Base-by-base conservation (phyloP, 2,329 filamentous ascomycete genomes). In the Aspergillus niger region DNA sequence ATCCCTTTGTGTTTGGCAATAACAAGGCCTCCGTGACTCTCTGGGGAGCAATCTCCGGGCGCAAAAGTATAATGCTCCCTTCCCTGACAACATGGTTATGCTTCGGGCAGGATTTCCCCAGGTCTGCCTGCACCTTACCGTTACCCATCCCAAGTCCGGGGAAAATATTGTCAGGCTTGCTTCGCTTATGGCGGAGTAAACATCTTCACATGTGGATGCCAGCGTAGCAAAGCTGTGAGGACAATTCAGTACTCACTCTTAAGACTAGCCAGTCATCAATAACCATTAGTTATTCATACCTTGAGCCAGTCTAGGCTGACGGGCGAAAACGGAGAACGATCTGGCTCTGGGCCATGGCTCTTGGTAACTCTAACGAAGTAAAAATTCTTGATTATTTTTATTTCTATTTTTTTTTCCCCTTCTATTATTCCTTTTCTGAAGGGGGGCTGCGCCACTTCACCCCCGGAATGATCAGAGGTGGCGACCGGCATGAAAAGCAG, bases 401-500 rank as follows among this genome's bases (percentile, higher is more conserved):
- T 54, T 55, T 55, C 55, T 48, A 48, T 43, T 57, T 57, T 48
- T 57, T 48, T 50, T 38, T 49, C 39, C 51, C n/a, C 44, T 47
- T 50, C 38, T 61, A 44, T 58, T 32, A 5, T 50, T 38, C 39
- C 26, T 54, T 20, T 32, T 22, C 28, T 20, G 59, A 55, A 58
- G 32, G 32, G 51, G 28, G 48, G 55, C 65, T 64, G 65, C 64
- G 65, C 65, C 65, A 67, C 65, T 58, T 47, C 54, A 38, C 44
- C 17, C 36, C 22, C 43, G 24, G 39, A 59, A 53, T 47, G 51
- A 62, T 59, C 57, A 57, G 54, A 65, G 55, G 63, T 67, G 66
- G 66, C 66, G 55, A 67, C 64, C 52, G 63, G 63, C 62, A 64
- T 64, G 32, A 60, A 55, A 43, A 64, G 52, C 51, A 58, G 15